These are phyloP conservation scores for Knufia petricola DNA, from an alignment of 2,329 filamentous ascomycete species.

Conservation along the genomic window DNA sequence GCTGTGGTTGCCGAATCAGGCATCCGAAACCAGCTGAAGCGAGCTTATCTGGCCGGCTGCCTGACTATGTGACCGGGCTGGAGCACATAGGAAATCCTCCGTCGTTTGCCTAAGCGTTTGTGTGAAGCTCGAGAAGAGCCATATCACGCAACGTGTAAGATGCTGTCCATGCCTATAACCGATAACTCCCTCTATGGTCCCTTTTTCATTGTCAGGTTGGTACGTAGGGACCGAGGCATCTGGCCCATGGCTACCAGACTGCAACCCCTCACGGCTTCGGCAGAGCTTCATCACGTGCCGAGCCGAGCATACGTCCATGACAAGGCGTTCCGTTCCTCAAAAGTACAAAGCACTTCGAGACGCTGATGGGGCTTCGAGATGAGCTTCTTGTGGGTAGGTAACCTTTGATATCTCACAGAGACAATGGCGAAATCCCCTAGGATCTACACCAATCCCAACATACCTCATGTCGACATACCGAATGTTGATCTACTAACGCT, in stretches of 20 bases:
- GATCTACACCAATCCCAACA: slow-evolving; percentile 14
- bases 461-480: slow-evolving; percentile 17
- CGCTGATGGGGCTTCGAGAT: not conserved
- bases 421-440: slow-evolving; percentile 7
- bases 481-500: slow-evolving; percentile 19
- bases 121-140: no score
- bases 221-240: not conserved
- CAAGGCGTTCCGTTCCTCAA: not conserved
- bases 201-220: no score
- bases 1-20: no score
- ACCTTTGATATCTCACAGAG: not conserved
- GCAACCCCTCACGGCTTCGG: not conserved
- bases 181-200: no score
- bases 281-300: not conserved
- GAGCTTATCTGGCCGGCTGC: no score
- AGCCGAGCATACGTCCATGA: not conserved
- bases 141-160: no score
- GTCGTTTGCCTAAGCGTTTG: no score
- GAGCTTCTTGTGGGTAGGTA: not conserved
- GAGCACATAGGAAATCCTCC: no score
- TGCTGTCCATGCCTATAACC: no score
- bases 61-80: no score
- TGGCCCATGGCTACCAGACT: no score
- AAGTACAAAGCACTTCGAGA: not conserved
- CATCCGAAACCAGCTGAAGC: no score